A percentile compares a stretch with the other conserved stretches of the same genome.
Evolutionary conservation across 257 asterid genomes (phyloP).

Genomic region (Scutellaria baicalensis): DNA sequence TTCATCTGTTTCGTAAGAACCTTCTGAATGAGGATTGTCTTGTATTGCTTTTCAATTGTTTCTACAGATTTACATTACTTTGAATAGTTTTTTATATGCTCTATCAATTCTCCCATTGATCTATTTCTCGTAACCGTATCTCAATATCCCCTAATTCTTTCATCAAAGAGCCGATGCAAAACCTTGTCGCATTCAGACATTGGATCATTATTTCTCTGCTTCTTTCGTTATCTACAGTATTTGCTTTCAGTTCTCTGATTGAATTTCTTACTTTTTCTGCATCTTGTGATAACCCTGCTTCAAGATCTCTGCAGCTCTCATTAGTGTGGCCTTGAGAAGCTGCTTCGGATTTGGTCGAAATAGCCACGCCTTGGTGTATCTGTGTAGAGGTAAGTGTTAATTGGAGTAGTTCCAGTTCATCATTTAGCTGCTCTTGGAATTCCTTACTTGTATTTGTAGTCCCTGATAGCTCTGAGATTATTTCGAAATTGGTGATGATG

Average conservation of each 20-base stretch:
- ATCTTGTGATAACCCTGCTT: slow-evolving; percentile 21
- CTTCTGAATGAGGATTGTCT: no score
- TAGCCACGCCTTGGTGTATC: slow-evolving; percentile 15
- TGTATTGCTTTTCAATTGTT: not conserved
- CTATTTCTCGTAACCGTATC: slow-evolving; percentile 18
- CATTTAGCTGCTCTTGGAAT: slow-evolving; percentile 28
- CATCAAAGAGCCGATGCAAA: slow-evolving; percentile 28
- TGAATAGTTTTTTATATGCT: not conserved
- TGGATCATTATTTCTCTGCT: slow-evolving; percentile 4
- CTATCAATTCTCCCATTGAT: slow-evolving; percentile 17
- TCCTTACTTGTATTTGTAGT: slow-evolving; percentile 20
- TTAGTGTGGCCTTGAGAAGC: slow-evolving; percentile 14
- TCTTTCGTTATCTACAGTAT: slow-evolving; percentile 10
- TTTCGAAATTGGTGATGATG: slow-evolving; percentile 25
- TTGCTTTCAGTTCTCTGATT: slow-evolving; percentile 6
- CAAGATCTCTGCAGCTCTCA: slow-evolving; percentile 22
- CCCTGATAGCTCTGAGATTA: slow-evolving; percentile 21
- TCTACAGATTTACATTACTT: not conserved
- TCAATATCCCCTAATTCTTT: slow-evolving; percentile 23
- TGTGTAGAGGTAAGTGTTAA: slow-evolving; percentile 25
- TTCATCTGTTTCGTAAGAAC: no score
- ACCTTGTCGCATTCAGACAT: slow-evolving; percentile 25
- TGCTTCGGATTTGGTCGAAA: not conserved
- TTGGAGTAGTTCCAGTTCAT: slow-evolving; percentile 24
- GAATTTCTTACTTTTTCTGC: not conserved